These are phyloP conservation scores for Phyllostachys edulis DNA, from an alignment of 176 grass and related monocot species.

Conservation along the genomic window DNA sequence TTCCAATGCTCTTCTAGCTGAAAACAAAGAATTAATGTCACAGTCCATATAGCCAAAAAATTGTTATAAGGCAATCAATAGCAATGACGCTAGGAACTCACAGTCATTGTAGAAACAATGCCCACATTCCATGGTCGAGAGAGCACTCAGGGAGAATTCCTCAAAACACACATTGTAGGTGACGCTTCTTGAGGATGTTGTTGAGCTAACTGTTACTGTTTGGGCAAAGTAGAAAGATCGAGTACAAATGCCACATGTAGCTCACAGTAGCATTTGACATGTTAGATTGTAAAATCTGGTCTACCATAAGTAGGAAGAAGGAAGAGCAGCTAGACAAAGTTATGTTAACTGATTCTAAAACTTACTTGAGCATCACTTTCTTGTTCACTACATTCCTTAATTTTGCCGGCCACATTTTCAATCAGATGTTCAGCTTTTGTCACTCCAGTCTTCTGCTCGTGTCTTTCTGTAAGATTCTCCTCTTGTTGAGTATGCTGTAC, in stretches of 20 bases:
- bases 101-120: constrained; percentile 62
- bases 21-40: too few species aligned
- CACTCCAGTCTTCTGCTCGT: not conserved
- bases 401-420: constrained; percentile 36
- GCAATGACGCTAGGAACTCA: constrained; percentile 45
- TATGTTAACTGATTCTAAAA: constrained; percentile 32
- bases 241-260: not conserved
- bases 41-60: too few species aligned
- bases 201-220: constrained; percentile 11
- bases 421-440: constrained; percentile 35
- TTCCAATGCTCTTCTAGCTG: too few species aligned
- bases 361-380: constrained; percentile 98
- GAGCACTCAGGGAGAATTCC: not conserved
- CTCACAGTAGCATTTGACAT: not conserved
- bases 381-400: constrained; percentile 75
- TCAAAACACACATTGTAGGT: constrained; percentile 56
- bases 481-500: constrained; percentile 49
- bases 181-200: not conserved
- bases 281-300: not conserved
- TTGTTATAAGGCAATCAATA: too few species aligned
- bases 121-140: constrained; percentile 63
- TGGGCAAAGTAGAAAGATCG: constrained; percentile 26
- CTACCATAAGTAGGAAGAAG: not conserved
- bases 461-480: constrained; percentile 34
- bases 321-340: not conserved